Conservation (phyloP, 345 rosid genomes). For the Eucalyptus tenuipes region DNA sequence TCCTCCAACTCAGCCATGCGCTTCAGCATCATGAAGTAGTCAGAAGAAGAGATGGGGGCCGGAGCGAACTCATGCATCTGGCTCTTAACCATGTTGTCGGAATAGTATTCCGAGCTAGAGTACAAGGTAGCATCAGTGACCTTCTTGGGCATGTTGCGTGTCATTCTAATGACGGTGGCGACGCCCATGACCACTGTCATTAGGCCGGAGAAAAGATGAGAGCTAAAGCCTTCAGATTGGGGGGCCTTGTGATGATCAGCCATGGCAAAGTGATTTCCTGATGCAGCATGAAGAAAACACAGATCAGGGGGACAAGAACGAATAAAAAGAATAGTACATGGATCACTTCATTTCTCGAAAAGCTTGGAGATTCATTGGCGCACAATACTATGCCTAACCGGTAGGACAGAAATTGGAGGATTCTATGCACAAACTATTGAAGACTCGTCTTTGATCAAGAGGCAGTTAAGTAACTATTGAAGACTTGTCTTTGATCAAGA, state of each 20-base stretch:
- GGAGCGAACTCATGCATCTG: slow-evolving; percentile 8
- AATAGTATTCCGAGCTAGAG: slow-evolving; percentile 30
- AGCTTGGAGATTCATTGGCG: background rate
- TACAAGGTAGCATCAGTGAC: slow-evolving; percentile 46
- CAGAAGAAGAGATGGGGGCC: slow-evolving; percentile 28
- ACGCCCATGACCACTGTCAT: slow-evolving; percentile 86
- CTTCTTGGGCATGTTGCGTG: slow-evolving; percentile 64
- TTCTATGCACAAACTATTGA: background rate
- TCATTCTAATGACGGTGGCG: slow-evolving; percentile 63
- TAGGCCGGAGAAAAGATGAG: slow-evolving; percentile 61
- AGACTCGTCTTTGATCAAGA: background rate
- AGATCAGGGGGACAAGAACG: background rate
- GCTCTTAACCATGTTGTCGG: slow-evolving; percentile 20
- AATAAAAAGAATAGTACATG: background rate
- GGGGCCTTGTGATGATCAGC: slow-evolving; percentile 16
- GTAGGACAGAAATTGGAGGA: background rate
- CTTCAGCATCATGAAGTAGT: slow-evolving; percentile 49
- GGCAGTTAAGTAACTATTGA: background rate
- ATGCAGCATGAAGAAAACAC: background rate
- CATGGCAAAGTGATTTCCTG: slow-evolving; percentile 21
- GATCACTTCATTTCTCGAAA: background rate
- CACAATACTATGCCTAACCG: background rate
- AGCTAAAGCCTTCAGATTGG: slow-evolving; percentile 26
- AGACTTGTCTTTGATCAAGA: background rate
- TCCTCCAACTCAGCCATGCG: slow-evolving; percentile 84